Conservation (phyloP, 2,329 filamentous ascomycete genomes). For the Botrytis tulipae region DNA sequence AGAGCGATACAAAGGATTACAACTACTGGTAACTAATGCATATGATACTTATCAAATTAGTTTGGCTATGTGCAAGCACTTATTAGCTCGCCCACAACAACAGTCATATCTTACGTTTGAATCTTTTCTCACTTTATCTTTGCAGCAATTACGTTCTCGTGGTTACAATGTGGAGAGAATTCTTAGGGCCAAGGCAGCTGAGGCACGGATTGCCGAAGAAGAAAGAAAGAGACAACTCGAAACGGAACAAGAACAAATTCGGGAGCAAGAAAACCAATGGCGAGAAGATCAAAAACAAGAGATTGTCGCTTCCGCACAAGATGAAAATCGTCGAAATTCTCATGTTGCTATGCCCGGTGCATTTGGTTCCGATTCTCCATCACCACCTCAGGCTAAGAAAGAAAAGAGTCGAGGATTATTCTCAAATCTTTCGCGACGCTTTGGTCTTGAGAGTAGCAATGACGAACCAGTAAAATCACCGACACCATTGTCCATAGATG, state of each 20-base stretch:
- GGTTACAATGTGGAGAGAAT: slow-evolving; percentile 98
- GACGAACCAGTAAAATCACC: slow-evolving; percentile 12
- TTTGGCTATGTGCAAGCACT: slow-evolving; percentile 76
- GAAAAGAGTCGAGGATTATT: slow-evolving; percentile 56
- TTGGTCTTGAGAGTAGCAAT: slow-evolving; percentile 59
- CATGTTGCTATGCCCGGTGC: slow-evolving; percentile 66
- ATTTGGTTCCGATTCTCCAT: slow-evolving; percentile 63
- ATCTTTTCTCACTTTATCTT: slow-evolving; percentile 80
- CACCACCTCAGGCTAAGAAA: slow-evolving; percentile 43
- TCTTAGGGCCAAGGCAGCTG: slow-evolving; percentile 79
- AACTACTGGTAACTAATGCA: slow-evolving; percentile 68
- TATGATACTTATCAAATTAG: slow-evolving; percentile 91
- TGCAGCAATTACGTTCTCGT: slow-evolving; percentile 77
- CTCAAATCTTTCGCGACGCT: slow-evolving; percentile 60
- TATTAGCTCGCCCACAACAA: slow-evolving; percentile 80
- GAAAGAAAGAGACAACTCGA: slow-evolving; percentile 72
- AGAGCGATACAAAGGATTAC: slow-evolving; percentile 53
- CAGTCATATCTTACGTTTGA: slow-evolving; percentile 89
- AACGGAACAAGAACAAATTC: slow-evolving; percentile 67
- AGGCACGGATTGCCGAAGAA: slow-evolving; percentile 83
- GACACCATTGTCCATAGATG: slow-evolving; percentile 18
- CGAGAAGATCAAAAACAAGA: slow-evolving; percentile 34
- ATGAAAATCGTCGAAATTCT: slow-evolving; percentile 41
- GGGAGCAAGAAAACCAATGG: slow-evolving; percentile 54
- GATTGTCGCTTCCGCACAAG: slow-evolving; percentile 23